Evolutionary conservation across 306 rosid genomes (phyloP).

Genomic region (Quillaja saponaria): DNA sequence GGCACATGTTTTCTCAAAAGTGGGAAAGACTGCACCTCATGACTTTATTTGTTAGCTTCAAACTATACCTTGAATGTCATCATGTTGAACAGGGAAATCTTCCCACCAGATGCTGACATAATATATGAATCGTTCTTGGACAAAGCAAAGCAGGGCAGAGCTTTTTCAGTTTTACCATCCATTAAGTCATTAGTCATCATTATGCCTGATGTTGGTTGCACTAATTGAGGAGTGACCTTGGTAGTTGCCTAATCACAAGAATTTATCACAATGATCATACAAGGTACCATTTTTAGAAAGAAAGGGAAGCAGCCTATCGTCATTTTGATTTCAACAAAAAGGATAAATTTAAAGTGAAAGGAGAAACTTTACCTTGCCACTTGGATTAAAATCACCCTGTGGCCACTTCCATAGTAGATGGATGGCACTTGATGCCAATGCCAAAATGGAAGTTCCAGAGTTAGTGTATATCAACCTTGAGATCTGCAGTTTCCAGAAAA

Average conservation of each 20-base stretch:
- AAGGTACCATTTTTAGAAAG: too few relatives aligned
- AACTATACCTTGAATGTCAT: conserved; percentile 63
- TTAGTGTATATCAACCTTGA: conserved; percentile 64
- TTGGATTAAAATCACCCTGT: conserved; percentile 47
- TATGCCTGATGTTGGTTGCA: conserved; percentile 62
- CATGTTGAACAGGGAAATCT: conserved; percentile 65
- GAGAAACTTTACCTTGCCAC: conserved; percentile 39
- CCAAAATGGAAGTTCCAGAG: conserved; percentile 55
- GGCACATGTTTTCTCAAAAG: too few relatives aligned
- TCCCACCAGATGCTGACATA: conserved; percentile 72
- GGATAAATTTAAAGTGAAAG: background rate
- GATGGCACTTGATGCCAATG: conserved; percentile 59
- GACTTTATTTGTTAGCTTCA: background rate
- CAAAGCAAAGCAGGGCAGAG: conserved; percentile 63
- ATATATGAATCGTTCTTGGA: conserved; percentile 69
- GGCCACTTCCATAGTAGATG: conserved; percentile 67
- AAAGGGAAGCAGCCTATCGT: too few relatives aligned
- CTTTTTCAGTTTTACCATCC: conserved; percentile 57
- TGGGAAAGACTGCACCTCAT: background rate
- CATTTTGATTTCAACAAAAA: too few relatives aligned
- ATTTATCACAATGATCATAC: background rate
- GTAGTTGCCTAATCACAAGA: conserved; percentile 51
- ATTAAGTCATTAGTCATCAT: conserved; percentile 59
- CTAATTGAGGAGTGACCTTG: conserved; percentile 51
- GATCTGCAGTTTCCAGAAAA: conserved; percentile 38